Evolutionary conservation across 2,329 filamentous ascomycete genomes (phyloP).

Genomic region (Verticillium tricorpus): DNA sequence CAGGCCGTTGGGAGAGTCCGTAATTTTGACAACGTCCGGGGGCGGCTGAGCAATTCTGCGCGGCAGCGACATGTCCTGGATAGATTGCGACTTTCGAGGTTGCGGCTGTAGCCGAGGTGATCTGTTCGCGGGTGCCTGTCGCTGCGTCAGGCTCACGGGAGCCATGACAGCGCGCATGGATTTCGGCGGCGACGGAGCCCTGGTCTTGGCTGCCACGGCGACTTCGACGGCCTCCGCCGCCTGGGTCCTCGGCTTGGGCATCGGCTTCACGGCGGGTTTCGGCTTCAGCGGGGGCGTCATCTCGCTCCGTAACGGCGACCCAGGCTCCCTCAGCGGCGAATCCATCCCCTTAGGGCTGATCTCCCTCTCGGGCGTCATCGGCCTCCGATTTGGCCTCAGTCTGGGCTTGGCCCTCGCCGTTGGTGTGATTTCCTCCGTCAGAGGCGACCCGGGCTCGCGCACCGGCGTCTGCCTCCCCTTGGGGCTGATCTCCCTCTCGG

Average conservation of each 20-base stretch:
- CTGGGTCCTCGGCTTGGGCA: slow-evolving; percentile 15
- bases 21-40: background rate
- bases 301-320: background rate
- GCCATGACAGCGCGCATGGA: background rate
- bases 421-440: background rate
- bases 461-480: background rate
- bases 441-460: background rate
- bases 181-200: background rate
- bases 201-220: background rate
- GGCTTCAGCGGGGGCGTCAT: slow-evolving; percentile 15
- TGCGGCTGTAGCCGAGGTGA: background rate
- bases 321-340: background rate
- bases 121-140: background rate
- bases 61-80: background rate
- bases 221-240: background rate
- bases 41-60: background rate
- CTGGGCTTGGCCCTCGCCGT: slow-evolving; percentile 2
- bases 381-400: slow-evolving; percentile 17
- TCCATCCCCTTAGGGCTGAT: slow-evolving; percentile 14
- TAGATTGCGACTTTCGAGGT: background rate
- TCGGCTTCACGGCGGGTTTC: slow-evolving; percentile 20
- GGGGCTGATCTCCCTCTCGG: slow-evolving; percentile 23
- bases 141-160: background rate
- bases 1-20: background rate
- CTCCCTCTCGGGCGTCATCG: slow-evolving; percentile 26